Conservation (phyloP, 169 alveolate genomes). For the Neospora caninum region DNA sequence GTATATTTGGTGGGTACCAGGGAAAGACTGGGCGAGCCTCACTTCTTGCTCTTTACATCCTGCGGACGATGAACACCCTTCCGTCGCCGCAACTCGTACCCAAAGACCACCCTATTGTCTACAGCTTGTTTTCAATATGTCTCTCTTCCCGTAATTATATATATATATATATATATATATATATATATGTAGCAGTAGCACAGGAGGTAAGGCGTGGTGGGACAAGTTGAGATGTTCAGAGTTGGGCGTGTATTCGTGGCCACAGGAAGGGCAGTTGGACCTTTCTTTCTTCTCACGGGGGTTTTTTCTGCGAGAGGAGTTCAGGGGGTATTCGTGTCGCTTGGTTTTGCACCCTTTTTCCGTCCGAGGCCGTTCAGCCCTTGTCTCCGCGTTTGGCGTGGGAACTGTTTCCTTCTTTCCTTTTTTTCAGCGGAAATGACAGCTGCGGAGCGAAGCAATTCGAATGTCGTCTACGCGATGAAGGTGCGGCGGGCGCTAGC, state of each 20-base stretch:
- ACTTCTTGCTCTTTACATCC: too few relatives aligned
- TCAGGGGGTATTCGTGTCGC: not conserved
- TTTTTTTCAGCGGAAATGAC: slow-evolving; percentile 42
- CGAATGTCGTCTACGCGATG: not conserved
- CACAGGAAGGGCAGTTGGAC: not conserved
- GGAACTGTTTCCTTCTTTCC: not conserved
- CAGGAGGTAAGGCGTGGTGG: not conserved
- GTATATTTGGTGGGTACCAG: too few relatives aligned
- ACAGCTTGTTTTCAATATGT: too few relatives aligned
- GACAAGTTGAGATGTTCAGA: too few relatives aligned
- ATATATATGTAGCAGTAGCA: not conserved
- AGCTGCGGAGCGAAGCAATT: slow-evolving; percentile 1
- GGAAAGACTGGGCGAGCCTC: too few relatives aligned
- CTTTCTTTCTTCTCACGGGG: not conserved
- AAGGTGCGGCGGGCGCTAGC: slow-evolving; percentile 5
- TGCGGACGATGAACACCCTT: too few relatives aligned
- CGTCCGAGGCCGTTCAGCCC: too few relatives aligned
- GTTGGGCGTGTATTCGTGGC: not conserved
- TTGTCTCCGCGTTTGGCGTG: too few relatives aligned
- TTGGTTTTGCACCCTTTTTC: not conserved
- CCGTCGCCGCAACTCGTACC: too few relatives aligned
- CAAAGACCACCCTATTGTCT: too few relatives aligned
- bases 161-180: too few relatives aligned
- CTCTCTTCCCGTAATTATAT: slow-evolving; percentile 14
- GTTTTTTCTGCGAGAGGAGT: not conserved